A percentile compares a stretch with the other conserved stretches of the same genome.
phyloP scores from a whole-genome alignment of 176 grass and related monocot species.

The Canna indica region DNA sequence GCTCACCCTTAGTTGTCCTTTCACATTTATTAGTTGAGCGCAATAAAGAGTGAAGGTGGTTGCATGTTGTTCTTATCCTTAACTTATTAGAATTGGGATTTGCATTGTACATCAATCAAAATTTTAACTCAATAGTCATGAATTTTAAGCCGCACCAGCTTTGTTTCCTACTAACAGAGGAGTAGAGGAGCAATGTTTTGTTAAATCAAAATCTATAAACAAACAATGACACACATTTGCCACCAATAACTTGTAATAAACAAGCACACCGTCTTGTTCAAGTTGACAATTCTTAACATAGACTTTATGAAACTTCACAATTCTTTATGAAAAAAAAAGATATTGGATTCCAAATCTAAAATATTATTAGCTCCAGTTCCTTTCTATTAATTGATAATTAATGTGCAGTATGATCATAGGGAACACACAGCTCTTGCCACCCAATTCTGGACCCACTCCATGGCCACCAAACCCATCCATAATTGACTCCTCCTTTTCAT shows the following conservation, averaged over 20 bases:
- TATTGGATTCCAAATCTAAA: not conserved
- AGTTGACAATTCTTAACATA: not conserved
- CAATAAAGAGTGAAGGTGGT: too few relatives aligned
- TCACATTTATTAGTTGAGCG: too few relatives aligned
- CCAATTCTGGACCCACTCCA: not conserved
- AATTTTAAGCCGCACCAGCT: too few relatives aligned
- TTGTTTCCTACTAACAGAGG: too few relatives aligned
- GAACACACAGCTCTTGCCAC: constrained; percentile 1
- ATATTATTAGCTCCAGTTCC: not conserved
- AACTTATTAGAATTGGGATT: too few relatives aligned
- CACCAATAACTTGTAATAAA: not conserved
- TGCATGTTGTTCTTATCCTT: too few relatives aligned
- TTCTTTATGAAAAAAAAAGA: too few relatives aligned
- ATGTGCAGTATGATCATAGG: not conserved
- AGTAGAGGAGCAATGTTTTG: too few relatives aligned
- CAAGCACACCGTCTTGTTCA: not conserved
- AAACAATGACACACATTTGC: not conserved
- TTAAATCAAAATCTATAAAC: not conserved
- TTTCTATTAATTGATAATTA: not conserved
- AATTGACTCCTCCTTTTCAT: not conserved
- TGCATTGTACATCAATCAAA: too few relatives aligned
- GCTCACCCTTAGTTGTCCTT: too few relatives aligned
- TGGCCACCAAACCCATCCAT: not conserved
- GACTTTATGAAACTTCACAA: not conserved
- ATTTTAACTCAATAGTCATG: too few relatives aligned